A percentile compares a stretch with the other conserved stretches of the same genome.
Conservation (phyloP, 768 basidiomycete genomes). For the Boletus barrowsii region DNA sequence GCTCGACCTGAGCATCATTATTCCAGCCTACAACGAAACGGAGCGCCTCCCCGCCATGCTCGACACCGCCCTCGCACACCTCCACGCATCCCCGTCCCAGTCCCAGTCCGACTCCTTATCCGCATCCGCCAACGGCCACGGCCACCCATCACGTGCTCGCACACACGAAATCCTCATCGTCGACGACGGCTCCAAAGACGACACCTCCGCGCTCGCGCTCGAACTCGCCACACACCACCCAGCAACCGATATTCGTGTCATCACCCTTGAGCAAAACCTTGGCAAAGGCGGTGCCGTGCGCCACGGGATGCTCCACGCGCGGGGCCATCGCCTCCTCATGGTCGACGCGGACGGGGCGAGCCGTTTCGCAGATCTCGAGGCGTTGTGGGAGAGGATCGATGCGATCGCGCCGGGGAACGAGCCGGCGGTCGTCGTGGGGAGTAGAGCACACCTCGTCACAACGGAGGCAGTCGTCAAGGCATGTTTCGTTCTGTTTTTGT, state of each 20-base stretch:
- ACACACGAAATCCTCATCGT: slow-evolving; percentile 83
- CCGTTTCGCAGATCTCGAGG: slow-evolving; percentile 77
- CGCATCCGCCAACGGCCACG: background rate
- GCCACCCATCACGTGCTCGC: slow-evolving; percentile 34
- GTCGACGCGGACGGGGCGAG: slow-evolving; percentile 96
- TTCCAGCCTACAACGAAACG: slow-evolving; percentile 92
- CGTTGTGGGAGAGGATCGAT: slow-evolving; percentile 78
- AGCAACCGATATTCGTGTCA: slow-evolving; percentile 66
- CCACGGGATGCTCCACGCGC: slow-evolving; percentile 83
- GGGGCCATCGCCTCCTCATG: slow-evolving; percentile 80
- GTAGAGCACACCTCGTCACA: slow-evolving; percentile 87
- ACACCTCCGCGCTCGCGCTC: slow-evolving; percentile 64
- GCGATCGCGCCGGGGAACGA: slow-evolving; percentile 44
- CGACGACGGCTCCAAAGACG: slow-evolving; percentile 86
- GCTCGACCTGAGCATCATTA: slow-evolving; percentile 75
- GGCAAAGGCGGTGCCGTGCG: slow-evolving; percentile 94
- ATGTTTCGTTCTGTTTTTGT: background rate
- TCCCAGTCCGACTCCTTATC: slow-evolving; percentile 4
- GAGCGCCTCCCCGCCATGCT: slow-evolving; percentile 86
- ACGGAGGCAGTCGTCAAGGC: slow-evolving; percentile 95
- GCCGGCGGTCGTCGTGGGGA: slow-evolving; percentile 76
- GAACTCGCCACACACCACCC: slow-evolving; percentile 56
- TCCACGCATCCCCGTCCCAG: slow-evolving; percentile 33
- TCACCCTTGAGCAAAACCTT: slow-evolving; percentile 73
- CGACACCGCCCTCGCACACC: slow-evolving; percentile 64